A percentile compares a stretch with the other conserved stretches of the same genome.
Conservation (phyloP, 108 stramenopile genomes). For the Epithemia pelagica region DNA sequence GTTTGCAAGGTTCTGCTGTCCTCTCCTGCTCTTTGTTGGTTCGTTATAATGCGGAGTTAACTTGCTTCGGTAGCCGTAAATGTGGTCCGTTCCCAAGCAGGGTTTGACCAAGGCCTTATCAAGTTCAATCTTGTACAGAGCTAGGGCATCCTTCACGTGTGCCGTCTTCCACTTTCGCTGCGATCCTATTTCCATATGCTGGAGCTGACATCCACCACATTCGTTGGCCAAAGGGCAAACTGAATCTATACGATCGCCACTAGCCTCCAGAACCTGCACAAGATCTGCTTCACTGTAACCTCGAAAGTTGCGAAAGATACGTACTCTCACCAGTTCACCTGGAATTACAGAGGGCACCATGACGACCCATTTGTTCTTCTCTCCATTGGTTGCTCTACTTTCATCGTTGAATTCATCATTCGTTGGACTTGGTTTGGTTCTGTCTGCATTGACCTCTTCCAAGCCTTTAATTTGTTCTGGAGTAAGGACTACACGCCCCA, state of each 20-base stretch:
- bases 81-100: conserved; percentile 82
- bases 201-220: conserved; percentile 98
- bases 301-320: conserved; percentile 83
- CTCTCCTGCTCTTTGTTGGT: conserved; percentile 46
- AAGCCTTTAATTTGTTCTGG: neutral
- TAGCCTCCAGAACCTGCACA: conserved; percentile 66
- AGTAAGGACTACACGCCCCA: conserved; percentile 2
- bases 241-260: conserved; percentile 74
- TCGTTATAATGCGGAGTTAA: conserved; percentile 95
- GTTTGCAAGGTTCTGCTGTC: conserved; percentile 2
- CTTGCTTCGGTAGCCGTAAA: conserved; percentile 88
- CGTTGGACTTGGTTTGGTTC: neutral
- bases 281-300: conserved; percentile 89
- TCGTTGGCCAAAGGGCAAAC: conserved; percentile 64
- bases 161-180: conserved; percentile 91
- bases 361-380: conserved; percentile 65
- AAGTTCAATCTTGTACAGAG: conserved; percentile 25
- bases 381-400: neutral
- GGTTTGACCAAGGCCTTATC: conserved; percentile 29
- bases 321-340: conserved; percentile 70
- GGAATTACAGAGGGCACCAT: conserved; percentile 89
- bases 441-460: neutral
- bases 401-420: neutral
- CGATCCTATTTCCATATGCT: conserved; percentile 81
- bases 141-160: conserved; percentile 80